Conservation (phyloP, 768 basidiomycete genomes). For the Lentinula lateritia region DNA sequence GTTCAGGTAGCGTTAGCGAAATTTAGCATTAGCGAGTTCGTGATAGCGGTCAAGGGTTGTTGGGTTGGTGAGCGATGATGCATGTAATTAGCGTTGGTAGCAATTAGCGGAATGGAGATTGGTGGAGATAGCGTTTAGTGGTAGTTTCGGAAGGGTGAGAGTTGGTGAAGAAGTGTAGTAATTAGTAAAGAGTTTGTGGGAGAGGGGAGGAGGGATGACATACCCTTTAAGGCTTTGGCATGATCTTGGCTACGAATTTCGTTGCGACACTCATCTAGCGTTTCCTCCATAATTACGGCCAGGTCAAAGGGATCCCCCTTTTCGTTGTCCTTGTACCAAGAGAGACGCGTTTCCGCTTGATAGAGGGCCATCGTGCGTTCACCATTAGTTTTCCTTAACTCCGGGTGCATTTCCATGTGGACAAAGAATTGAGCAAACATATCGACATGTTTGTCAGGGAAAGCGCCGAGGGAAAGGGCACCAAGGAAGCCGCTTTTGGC, state of each 20-base stretch:
- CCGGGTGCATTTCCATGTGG: slow-evolving; percentile 5
- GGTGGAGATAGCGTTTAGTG: too few relatives aligned
- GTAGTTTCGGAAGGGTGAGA: not conserved
- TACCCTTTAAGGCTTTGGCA: not conserved
- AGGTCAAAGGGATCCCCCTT: not conserved
- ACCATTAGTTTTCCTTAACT: not conserved
- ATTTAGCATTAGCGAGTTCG: too few relatives aligned
- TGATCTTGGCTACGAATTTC: not conserved
- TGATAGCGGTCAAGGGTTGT: too few relatives aligned
- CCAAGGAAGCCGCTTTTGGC: not conserved
- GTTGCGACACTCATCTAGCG: not conserved
- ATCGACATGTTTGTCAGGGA: not conserved
- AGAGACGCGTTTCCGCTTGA: not conserved
- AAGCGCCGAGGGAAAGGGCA: not conserved
- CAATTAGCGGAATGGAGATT: too few relatives aligned
- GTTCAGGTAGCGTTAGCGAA: too few relatives aligned
- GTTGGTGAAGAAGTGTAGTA: not conserved
- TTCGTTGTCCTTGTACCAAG: not conserved
- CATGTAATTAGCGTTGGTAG: too few relatives aligned
- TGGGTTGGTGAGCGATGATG: too few relatives aligned
- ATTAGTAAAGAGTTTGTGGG: not conserved
- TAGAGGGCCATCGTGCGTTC: slow-evolving; percentile 1
- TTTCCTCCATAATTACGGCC: not conserved
- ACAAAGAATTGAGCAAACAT: slow-evolving; percentile 5
- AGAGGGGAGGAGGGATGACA: not conserved